Base-by-base conservation (phyloP, 1,284 basidiomycete species). In the Apiotrichum laibachii region DNA sequence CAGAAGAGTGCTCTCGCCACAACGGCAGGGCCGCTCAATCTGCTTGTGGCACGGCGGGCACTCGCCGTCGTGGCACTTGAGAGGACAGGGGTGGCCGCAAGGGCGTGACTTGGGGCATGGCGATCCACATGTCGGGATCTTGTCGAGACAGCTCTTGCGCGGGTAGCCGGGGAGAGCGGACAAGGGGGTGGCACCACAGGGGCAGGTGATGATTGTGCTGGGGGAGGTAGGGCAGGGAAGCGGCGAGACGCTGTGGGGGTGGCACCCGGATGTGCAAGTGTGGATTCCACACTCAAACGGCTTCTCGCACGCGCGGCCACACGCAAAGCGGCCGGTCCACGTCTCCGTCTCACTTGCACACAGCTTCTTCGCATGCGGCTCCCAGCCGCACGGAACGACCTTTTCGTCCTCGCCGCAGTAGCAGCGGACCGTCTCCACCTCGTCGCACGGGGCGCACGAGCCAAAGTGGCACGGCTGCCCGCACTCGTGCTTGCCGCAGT, bases 231-330 rank as follows among this genome's bases (percentile, higher is more conserved):
- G 91, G 70, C 92, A 96, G 0, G 79, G 77, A 0, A 83, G 80
- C 0, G 86, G 82, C 1, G 67, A 73, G 1, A 80, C 73, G 2
- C 85, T 83, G 15, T 90, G 90, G 0, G 88, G 83, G 77, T 95
- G 92, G 63, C 82, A 83, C 46, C 67, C 66, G 73, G 86, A 83
- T 62, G 83, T 67, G 73, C 92, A 94, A 50, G 70, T 76, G 70
- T 94, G 91, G 16, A 83, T 73, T 1, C 85, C 87, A 68, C 92
- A 96, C 61, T 87, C 86, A 67, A 88, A 92, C 2, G 79, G 73
- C 61, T 88, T 88, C 42, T 60, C 81, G 73, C 92, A 95, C 5
- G 75, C 64, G 37, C 79, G 75, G 3, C 80, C 82, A 69, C 92
- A 95, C 8, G 79, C 78, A 70, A 84, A 94, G 49, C 83, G 81